Base-by-base conservation (phyloP, 2,329 filamentous ascomycete genomes). In the Cordyceps cateniannulata region DNA sequence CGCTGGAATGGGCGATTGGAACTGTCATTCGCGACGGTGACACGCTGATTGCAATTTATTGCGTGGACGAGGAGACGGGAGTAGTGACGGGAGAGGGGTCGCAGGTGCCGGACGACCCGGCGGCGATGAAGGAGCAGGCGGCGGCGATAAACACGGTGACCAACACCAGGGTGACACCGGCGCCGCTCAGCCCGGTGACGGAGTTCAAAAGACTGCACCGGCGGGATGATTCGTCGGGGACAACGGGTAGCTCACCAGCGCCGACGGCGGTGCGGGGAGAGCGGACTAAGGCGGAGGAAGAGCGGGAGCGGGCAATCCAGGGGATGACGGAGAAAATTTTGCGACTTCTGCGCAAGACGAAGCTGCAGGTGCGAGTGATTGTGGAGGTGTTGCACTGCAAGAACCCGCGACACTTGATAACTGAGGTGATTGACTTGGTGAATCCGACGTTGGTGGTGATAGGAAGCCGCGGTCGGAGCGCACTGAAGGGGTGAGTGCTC, bases 361-460 rank as follows among this genome's bases (percentile, higher is more conserved):
- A 90, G 65, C 79, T 99, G 62, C 93, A 99, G 72, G 93, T 97
- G 53, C 86, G 92, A 62, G 90, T 97, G 52, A 91, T 96, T 55
- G 88, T 99, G 38, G 95, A 99, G 75, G 93, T 98, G 29, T 88
- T 99, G 66, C 95, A 98, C 75, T 98, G 95, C 86, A 98, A 97
- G 81, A 97, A 90, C 69, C 92, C 95, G 4, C 93, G 95, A 73
- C 93, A 97, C 72, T 83, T 98, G 78, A 92, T 99, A 65, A 96
- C 92, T 0, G 95, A 98, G 78, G 92, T 97, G 76, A 98, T 99
- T 73, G 95, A 99, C 72, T 85, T 91, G 65, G 83, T 98, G 57
- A 90, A 89, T 65, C 95, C 95, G 5, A 98, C 93, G 1, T 79
- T 99, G 62, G 93, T 97, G 22, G 91, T 99, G 66, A 85, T 98